These are phyloP conservation scores for Termitomyces bulborhizus DNA, from an alignment of 768 basidiomycete genomes.

Conservation along the genomic window DNA sequence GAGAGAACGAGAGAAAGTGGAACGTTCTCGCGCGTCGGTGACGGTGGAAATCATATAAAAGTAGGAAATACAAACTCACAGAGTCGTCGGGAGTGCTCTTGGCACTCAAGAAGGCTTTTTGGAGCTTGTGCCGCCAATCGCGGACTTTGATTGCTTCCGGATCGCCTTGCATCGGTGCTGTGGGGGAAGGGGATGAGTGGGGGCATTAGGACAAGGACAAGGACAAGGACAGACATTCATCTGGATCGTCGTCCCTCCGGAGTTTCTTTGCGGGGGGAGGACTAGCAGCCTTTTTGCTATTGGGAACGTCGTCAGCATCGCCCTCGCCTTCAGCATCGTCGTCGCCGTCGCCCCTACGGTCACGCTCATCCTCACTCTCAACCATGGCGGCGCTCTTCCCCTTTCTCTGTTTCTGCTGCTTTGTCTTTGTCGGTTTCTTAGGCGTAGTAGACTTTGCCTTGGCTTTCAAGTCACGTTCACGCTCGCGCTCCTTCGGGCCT, in stretches of 20 bases:
- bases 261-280: slow-evolving; percentile 63
- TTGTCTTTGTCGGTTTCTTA: slow-evolving; percentile 28
- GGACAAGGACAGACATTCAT: slow-evolving; percentile 44
- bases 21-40: too few relatives aligned
- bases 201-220: background rate
- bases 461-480: background rate
- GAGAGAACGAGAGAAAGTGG: too few relatives aligned
- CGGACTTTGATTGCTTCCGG: slow-evolving; percentile 65
- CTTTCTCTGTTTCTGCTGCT: slow-evolving; percentile 25
- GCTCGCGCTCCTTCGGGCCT: slow-evolving; percentile 6
- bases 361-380: slow-evolving; percentile 55
- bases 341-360: slow-evolving; percentile 26
- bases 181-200: background rate
- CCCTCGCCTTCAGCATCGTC: slow-evolving; percentile 35
- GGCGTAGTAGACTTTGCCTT: background rate
- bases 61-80: slow-evolving; percentile 6
- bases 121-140: slow-evolving; percentile 77
- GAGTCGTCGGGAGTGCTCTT: slow-evolving; percentile 14
- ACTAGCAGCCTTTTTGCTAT: slow-evolving; percentile 40
- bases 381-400: slow-evolving; percentile 49
- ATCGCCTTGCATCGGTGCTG: slow-evolving; percentile 36
- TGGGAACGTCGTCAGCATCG: slow-evolving; percentile 29
- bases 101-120: slow-evolving; percentile 54
- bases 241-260: slow-evolving; percentile 50
- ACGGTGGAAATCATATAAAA: background rate